These are phyloP conservation scores for Cutaneotrichosporon cavernicola DNA, from an alignment of 1,284 basidiomycete species.

Conservation along the genomic window DNA sequence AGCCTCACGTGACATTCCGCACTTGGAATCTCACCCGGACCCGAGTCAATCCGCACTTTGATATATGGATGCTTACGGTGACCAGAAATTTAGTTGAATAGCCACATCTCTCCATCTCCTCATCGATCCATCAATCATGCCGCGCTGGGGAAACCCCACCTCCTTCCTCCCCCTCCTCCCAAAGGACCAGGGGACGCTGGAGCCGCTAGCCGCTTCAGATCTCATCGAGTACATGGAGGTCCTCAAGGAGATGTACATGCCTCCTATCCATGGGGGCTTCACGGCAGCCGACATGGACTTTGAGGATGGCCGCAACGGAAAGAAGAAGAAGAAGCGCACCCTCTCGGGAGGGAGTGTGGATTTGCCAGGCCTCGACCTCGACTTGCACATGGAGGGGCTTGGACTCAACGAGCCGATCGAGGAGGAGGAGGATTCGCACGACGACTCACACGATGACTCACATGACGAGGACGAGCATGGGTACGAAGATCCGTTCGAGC, in stretches of 20 bases:
- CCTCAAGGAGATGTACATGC: slow-evolving; percentile 37
- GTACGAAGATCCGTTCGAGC: slow-evolving; percentile 46
- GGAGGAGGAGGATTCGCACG: slow-evolving; percentile 16
- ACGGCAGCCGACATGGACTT: slow-evolving; percentile 31
- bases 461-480: slow-evolving; percentile 21
- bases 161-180: slow-evolving; percentile 44
- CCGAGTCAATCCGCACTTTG: not conserved
- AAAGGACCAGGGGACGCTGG: slow-evolving; percentile 34
- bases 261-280: slow-evolving; percentile 50
- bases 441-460: slow-evolving; percentile 14
- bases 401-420: slow-evolving; percentile 22
- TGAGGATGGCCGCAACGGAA: not conserved
- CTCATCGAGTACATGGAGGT: slow-evolving; percentile 40
- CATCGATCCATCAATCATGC: not conserved
- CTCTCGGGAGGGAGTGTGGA: slow-evolving; percentile 29
- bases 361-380: slow-evolving; percentile 27
- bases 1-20: not conserved
- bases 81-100: not conserved
- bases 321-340: slow-evolving; percentile 24
- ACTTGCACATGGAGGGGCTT: slow-evolving; percentile 44
- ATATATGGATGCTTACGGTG: not conserved
- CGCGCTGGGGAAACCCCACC: slow-evolving; percentile 26
- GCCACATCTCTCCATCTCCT: not conserved
- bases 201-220: slow-evolving; percentile 32
- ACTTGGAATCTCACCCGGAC: not conserved